Evolutionary conservation across 306 rosid species (phyloP), one percentile per base, ranked within the genome.

Genomic region (Acmispon strigosus): DNA sequence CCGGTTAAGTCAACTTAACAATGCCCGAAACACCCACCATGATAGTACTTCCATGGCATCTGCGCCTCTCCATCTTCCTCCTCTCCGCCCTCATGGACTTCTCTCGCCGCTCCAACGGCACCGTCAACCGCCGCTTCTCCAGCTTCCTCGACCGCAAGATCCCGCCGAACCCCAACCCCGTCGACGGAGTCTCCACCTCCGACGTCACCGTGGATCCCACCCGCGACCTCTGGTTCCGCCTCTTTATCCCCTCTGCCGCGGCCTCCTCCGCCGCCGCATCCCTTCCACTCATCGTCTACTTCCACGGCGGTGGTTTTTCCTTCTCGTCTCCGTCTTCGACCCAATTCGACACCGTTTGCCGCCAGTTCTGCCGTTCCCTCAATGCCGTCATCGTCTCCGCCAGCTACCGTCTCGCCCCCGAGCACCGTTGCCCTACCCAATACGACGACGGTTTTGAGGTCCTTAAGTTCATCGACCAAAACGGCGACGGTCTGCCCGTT

Each of bases 341-440:
- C 7, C 2, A 13, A 0, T 88, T 77, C 81, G 83, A 81, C 71
- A 61, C 68, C 65, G 64, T 84, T 3, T 83, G 88, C 41, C 74
- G 94, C 0, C 55, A 54, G 0, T 66, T 88, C 15, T 44, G 86
- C 78, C 8, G 82, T 67, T 1, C 52, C 12, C 8, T 87, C 51
- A 77, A 79, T 2, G 86, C 88, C n/a, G 39, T 93, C 3, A 73
- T 90, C 5, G 45, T 88, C 57, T 90, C 92, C 22, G 87, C 88
- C 54, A 83, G 85, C 60, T 93, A 93, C 82, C 87, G 98, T 36
- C 94, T 93, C 59, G 8, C 84, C 10, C 96, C 94, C 0, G 97
- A 93, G 24, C 74, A 90, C 14, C 82, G 86, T 0, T 85, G 39
- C 48, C 98, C 98, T 0, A 69, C 77, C 12, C 97, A 81, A 20